Evolutionary conservation across 202 grass and related monocot genomes (phyloP), one percentile per base, ranked within the genome.

Genomic region (Elaeis oleifera): DNA sequence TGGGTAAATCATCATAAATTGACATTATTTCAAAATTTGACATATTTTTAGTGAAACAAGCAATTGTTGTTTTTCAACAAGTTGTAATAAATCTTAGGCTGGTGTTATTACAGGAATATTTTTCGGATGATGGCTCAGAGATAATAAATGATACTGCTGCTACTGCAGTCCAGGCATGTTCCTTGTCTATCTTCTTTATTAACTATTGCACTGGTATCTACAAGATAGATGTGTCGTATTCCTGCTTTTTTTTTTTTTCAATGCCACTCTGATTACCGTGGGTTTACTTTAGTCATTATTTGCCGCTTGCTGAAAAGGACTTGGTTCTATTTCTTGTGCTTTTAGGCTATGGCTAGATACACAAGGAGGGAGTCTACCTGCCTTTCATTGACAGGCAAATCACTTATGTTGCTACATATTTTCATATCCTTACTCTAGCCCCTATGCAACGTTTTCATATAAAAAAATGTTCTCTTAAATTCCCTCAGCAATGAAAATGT

Each of bases 311-410:
- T 44, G 36, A 44, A 13, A 59, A 49, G 81, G 55, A 89, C 44
- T 23, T 56, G 36, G 36, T 65, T 61, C 19, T 32, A 72, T 17
- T 54, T 39, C 76, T 49, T 63, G 64, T 66, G 36, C 63, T 83
- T 29, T 63, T 66, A 94, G 88, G 88, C 94, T 58, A 78, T 99
- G 88, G 88, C 94, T 62, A 86, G 88, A 78, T 94, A 99, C 64
- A 82, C 72, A 15, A 88, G 85, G 49, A 86, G 85, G 69, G 94
- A 99, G 73, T 84, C 77, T 72, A 94, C 94, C 26, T 89, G 88
- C 53, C 75, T 99, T 70, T 94, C 85, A 68, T 65, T 94, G 72
- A 94, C 88, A 36, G 85, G 94, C 92, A 76, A 71, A 59, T 61
- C 44, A 24, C 16, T 64, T 2, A 8, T 25, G 15, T 23, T 50